A percentile compares a stretch with the other conserved stretches of the same genome.
Evolutionary conservation across 1,284 basidiomycete genomes (phyloP).

Genomic region (Ustilago trichophora): DNA sequence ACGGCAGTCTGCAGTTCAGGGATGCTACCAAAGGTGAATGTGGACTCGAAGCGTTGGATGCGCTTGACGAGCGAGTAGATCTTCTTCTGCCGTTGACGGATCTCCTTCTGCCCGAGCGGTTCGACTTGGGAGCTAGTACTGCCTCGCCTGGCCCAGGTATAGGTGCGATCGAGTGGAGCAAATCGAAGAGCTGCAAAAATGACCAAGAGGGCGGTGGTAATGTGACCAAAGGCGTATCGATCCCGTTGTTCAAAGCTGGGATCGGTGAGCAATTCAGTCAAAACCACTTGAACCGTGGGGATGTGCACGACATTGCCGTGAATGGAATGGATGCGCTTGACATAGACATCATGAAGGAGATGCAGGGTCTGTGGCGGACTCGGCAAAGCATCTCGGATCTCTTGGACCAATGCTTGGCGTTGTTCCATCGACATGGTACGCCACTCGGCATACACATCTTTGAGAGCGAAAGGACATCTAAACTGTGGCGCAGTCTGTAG

Average conservation of each 20-base stretch:
- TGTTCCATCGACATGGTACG: conserved; percentile 10
- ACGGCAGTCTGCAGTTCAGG: conserved; percentile 31
- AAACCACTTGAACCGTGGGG: conserved; percentile 17
- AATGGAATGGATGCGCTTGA: conserved; percentile 23
- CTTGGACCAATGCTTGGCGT: conserved; percentile 9
- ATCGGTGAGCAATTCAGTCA: conserved; percentile 31
- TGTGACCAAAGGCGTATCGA: conserved; percentile 20
- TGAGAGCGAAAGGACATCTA: conserved; percentile 40
- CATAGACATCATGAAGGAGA: conserved; percentile 33
- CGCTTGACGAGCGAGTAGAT: conserved; percentile 35
- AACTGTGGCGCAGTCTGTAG: conserved; percentile 19
- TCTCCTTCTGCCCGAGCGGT: conserved; percentile 22
- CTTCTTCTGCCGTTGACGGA: conserved; percentile 25
- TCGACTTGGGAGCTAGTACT: conserved; percentile 6
- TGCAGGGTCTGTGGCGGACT: conserved; percentile 12
- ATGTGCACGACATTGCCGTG: conserved; percentile 31
- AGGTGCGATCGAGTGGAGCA: conserved; percentile 26
- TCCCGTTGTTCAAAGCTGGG: conserved; percentile 22
- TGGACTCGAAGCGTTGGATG: conserved; percentile 26
- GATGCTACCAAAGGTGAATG: conserved; percentile 19
- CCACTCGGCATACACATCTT: conserved; percentile 40
- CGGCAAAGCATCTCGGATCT: conserved; percentile 22
- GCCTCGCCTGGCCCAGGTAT: conserved; percentile 8
- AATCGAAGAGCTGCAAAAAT: conserved; percentile 24
- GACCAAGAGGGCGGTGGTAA: conserved; percentile 36